phyloP scores from a whole-genome alignment of 2,329 filamentous ascomycete genomes.

The Arthroderma sp. region DNA sequence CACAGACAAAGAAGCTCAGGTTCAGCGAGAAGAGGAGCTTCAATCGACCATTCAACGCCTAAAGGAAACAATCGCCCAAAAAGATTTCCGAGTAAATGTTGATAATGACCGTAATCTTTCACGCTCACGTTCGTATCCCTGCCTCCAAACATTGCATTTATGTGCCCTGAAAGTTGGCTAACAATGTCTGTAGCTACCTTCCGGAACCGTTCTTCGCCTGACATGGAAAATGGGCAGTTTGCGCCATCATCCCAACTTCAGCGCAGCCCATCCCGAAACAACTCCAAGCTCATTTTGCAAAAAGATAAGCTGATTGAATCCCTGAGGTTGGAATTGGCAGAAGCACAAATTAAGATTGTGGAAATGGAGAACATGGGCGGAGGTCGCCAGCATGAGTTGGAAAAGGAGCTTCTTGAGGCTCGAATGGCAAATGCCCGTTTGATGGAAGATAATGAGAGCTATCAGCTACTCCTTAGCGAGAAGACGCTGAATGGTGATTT shows the following conservation, averaged over 20 bases:
- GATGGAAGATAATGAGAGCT: constrained; percentile 98
- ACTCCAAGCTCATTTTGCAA: constrained; percentile 78
- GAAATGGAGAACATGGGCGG: constrained; percentile 90
- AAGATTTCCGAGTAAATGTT: constrained; percentile 43
- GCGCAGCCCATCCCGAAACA: constrained; percentile 78
- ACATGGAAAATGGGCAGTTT: constrained; percentile 64
- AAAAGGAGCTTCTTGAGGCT: constrained; percentile 76
- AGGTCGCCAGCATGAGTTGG: constrained; percentile 75
- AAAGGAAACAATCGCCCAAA: constrained; percentile 76
- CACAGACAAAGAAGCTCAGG: constrained; percentile 83
- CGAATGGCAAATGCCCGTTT: constrained; percentile 91
- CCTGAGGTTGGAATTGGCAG: constrained; percentile 78
- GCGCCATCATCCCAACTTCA: constrained; percentile 74
- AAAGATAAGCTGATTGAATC: constrained; percentile 96
- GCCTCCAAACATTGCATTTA: neutral
- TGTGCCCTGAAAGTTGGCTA: neutral
- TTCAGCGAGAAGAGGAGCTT: constrained; percentile 76
- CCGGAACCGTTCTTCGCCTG: constrained; percentile 44
- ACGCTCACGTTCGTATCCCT: constrained; percentile 35
- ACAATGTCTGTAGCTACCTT: constrained; percentile 24
- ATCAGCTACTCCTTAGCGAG: constrained; percentile 85
- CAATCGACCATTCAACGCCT: constrained; percentile 78
- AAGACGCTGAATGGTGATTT: constrained; percentile 94
- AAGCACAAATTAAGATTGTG: constrained; percentile 87
- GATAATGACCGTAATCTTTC: constrained; percentile 40